These are phyloP conservation scores for Dothidotthia symphoricarpi DNA, from an alignment of 2,329 filamentous ascomycete genomes.

Conservation along the genomic window DNA sequence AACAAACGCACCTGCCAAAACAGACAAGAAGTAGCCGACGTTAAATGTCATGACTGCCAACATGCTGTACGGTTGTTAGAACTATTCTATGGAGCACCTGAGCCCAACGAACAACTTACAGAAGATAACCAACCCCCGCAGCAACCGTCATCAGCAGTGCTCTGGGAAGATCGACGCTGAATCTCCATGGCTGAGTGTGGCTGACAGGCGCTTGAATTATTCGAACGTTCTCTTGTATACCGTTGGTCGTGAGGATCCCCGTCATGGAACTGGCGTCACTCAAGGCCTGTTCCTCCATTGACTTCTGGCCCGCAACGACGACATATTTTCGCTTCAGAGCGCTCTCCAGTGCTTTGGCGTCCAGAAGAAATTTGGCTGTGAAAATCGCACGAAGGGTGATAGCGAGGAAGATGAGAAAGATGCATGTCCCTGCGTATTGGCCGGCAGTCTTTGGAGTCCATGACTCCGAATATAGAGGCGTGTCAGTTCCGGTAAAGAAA, in stretches of 20 bases:
- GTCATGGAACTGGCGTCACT: constrained; percentile 58
- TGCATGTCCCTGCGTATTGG: constrained; percentile 82
- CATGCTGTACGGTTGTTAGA: constrained; percentile 62
- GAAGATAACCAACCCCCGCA: constrained; percentile 76
- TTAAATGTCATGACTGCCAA: constrained; percentile 89
- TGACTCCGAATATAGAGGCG: constrained; percentile 62
- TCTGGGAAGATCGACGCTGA: constrained; percentile 74
- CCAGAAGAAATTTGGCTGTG: constrained; percentile 62
- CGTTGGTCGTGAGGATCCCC: constrained; percentile 69
- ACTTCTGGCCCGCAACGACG: constrained; percentile 63
- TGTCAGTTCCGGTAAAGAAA: constrained; percentile 65
- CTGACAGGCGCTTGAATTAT: constrained; percentile 62
- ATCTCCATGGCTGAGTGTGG: constrained; percentile 68
- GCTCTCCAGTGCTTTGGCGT: constrained; percentile 67
- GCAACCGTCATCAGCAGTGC: constrained; percentile 69
- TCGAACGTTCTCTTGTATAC: constrained; percentile 75
- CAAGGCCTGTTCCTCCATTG: constrained; percentile 59
- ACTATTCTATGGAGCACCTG: too few species aligned
- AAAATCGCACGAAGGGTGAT: constrained; percentile 68
- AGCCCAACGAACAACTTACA: constrained; percentile 73
- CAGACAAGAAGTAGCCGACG: constrained; percentile 77
- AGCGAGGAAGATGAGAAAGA: constrained; percentile 80
- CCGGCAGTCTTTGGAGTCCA: constrained; percentile 74
- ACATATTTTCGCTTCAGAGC: constrained; percentile 77
- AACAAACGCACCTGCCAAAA: constrained; percentile 77